Percentiles rank a stretch among this genome's conserved stretches.
These are phyloP conservation scores for Phytophthora pini DNA, from an alignment of 352 stramenopile species.

Conservation along the genomic window DNA sequence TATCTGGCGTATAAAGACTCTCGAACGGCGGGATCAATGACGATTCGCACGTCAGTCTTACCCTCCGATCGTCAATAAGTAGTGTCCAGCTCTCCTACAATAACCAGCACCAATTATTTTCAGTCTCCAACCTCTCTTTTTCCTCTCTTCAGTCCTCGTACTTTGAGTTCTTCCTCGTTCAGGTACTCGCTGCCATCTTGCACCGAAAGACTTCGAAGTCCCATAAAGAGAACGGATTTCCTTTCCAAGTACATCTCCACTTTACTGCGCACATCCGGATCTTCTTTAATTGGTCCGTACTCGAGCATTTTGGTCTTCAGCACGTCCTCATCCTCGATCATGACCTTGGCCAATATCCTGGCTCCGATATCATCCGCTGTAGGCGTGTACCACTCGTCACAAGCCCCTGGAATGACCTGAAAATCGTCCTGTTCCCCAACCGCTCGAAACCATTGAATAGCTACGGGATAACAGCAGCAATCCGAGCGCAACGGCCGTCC, in stretches of 20 bases:
- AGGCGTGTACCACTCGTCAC: constrained; percentile 80
- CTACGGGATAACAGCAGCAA: constrained; percentile 75
- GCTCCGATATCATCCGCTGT: constrained; percentile 84
- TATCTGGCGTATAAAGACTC: constrained; percentile 72
- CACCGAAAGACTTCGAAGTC: constrained; percentile 56
- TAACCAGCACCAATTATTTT: constrained; percentile 5
- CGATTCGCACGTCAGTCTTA: constrained; percentile 83
- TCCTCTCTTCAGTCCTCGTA: constrained; percentile 32
- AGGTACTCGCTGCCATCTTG: constrained; percentile 67
- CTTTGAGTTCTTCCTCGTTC: constrained; percentile 65
- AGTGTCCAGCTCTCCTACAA: constrained; percentile 84
- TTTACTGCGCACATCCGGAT: constrained; percentile 84
- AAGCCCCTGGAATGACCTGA: constrained; percentile 69
- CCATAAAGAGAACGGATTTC: constrained; percentile 86
- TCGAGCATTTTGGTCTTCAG: constrained; percentile 84
- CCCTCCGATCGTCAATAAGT: constrained; percentile 77
- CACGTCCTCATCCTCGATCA: constrained; percentile 74
- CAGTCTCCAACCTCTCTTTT: constrained; percentile 6
- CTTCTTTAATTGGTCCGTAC: constrained; percentile 84
- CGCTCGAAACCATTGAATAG: constrained; percentile 80
- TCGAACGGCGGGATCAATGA: constrained; percentile 83
- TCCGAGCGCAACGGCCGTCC: constrained; percentile 63
- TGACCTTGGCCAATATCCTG: constrained; percentile 76
- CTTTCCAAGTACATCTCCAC: constrained; percentile 87
- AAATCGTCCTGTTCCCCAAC: constrained; percentile 73